Evolutionary conservation across 768 basidiomycete species (phyloP), one percentile per base, ranked within the genome.

Genomic region (Lactarius indigo): DNA sequence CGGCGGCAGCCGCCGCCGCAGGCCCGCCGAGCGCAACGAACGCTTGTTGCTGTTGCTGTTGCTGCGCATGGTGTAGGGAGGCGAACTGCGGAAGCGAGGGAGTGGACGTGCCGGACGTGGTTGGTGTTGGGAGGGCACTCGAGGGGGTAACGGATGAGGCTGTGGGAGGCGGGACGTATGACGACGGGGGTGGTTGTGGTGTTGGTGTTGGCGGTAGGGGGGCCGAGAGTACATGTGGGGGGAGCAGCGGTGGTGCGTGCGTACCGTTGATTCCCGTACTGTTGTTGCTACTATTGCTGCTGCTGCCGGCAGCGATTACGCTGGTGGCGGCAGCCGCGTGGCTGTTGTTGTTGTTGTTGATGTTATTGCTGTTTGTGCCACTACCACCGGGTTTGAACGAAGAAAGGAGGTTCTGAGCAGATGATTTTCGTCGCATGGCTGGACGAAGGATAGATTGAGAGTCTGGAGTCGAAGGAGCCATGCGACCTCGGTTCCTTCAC

Each of bases 401-500:
- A 9, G 87, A 85, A 39, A 94, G 83, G 57, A 94, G 81, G 76
- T 93, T 91, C 79, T 90, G 91, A 13, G 88, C 91, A 13, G 91
- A 92, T 23, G 90, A 91, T 79, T 94, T 94, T 70, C 92, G 86
- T 71, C 91, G 88, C 83, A 94, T 88, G 8, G 79, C 71, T 33
- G 90, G 89, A 62, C 86, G 85, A 1, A 42, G 57, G 41, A 55
- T 50, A 61, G 65, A 57, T 54, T 52, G 70, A 71, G 77, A 18
- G 73, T 72, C 76, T 30, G 59, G 47, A 17, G 20, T 10, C 17
- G 59, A 64, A 62, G 73, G 71, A 64, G 68, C 61, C 73, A 74
- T 73, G 15, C 47, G 47, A 52, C 26, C 33, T 28, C 67, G 23
- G 4, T 39, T 39, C 6, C 33, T 31, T 30, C 3, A 0, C 68